A percentile compares a stretch with the other conserved stretches of the same genome.
phyloP scores from a whole-genome alignment of 352 stramenopile genomes.

The Phytopythium montanum region DNA sequence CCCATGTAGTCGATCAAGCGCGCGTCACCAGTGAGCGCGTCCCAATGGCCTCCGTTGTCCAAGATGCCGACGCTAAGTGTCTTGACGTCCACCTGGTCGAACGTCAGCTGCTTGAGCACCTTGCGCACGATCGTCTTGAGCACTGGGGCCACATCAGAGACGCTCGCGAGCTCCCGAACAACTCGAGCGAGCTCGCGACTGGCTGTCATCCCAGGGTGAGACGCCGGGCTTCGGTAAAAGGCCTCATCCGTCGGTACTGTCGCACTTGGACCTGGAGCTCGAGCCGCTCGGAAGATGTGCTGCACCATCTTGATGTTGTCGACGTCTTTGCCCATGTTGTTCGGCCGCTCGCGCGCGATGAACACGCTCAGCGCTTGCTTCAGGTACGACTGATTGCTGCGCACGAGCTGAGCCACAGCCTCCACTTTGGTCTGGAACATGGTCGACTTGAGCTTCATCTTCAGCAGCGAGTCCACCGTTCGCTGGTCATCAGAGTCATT shows the following conservation, averaged over 20 bases:
- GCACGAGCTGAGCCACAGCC: constrained; percentile 75
- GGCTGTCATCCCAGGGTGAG: constrained; percentile 57
- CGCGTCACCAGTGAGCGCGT: constrained; percentile 52
- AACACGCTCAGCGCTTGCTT: constrained; percentile 64
- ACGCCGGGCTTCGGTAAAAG: constrained; percentile 49
- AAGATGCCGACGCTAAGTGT: constrained; percentile 74
- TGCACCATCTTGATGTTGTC: constrained; percentile 91
- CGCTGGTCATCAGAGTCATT: constrained; percentile 50
- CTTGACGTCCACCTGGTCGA: constrained; percentile 83
- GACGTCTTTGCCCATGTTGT: constrained; percentile 82
- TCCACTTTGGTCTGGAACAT: constrained; percentile 89
- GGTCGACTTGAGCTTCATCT: constrained; percentile 84
- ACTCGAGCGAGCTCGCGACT: constrained; percentile 75
- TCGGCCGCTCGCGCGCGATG: constrained; percentile 69
- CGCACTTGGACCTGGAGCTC: constrained; percentile 9
- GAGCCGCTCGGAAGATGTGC: constrained; percentile 77
- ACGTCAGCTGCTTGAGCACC: constrained; percentile 76
- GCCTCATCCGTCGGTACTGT: constrained; percentile 31
- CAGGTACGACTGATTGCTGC: constrained; percentile 65
- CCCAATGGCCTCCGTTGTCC: constrained; percentile 71
- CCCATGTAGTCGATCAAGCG: constrained; percentile 76
- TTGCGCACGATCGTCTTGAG: constrained; percentile 85
- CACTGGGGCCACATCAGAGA: constrained; percentile 70
- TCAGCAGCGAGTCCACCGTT: constrained; percentile 72
- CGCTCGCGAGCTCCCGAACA: constrained; percentile 74